Conservation (phyloP, 768 basidiomycete genomes). For the Tylopilus rubrobrunneus region DNA sequence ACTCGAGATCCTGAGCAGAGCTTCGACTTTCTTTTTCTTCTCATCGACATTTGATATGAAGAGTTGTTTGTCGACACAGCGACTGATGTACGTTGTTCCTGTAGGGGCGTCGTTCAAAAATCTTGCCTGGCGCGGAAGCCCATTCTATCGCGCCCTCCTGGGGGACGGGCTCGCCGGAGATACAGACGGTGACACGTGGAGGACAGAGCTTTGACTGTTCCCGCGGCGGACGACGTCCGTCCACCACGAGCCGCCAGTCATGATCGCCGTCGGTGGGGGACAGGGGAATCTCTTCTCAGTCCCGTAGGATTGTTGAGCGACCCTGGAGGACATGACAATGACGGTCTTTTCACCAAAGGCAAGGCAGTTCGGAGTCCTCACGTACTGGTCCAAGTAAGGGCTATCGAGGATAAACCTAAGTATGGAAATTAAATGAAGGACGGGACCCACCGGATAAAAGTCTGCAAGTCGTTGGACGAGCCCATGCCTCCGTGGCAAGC, state of each 20-base stretch:
- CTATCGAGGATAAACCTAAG: constrained; percentile 34
- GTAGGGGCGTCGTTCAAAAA: constrained; percentile 76
- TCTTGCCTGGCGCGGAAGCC: constrained; percentile 80
- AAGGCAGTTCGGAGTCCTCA: constrained; percentile 78
- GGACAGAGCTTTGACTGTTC: constrained; percentile 72
- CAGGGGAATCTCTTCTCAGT: constrained; percentile 95
- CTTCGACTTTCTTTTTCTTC: constrained; percentile 94
- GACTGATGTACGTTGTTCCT: constrained; percentile 86
- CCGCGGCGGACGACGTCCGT: constrained; percentile 71
- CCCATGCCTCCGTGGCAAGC: constrained; percentile 59
- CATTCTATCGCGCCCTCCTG: constrained; percentile 86
- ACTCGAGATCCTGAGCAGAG: constrained; percentile 88
- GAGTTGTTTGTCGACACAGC: constrained; percentile 90
- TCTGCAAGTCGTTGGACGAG: constrained; percentile 68
- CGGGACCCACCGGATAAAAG: constrained; percentile 66
- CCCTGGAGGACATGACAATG: constrained; percentile 96
- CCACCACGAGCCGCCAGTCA: constrained; percentile 97
- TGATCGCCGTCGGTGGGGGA: constrained; percentile 88
- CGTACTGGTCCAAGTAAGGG: constrained; percentile 82
- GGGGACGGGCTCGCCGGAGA: constrained; percentile 85
- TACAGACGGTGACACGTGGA: constrained; percentile 83
- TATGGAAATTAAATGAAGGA: constrained; percentile 9
- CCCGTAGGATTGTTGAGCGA: constrained; percentile 96
- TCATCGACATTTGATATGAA: constrained; percentile 95
- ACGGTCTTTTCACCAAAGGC: constrained; percentile 91